phyloP scores from a whole-genome alignment of 2,329 filamentous ascomycete species.

The Cladophialophora carrionii region DNA sequence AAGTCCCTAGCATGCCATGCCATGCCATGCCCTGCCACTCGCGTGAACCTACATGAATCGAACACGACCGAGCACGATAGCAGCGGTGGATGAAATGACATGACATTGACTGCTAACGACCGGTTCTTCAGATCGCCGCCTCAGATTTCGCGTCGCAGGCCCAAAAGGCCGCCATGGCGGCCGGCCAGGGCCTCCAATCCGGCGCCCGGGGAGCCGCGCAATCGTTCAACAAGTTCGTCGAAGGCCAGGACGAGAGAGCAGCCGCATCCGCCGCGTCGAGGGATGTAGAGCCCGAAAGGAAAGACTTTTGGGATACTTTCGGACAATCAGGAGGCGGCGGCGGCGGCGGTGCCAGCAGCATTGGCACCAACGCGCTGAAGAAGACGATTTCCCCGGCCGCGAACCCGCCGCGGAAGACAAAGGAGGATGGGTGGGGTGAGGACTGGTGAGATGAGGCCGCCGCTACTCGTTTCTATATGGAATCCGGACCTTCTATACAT shows the following conservation, averaged over 20 bases:
- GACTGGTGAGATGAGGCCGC: constrained; percentile 44
- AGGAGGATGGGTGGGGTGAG: constrained; percentile 63
- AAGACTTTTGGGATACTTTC: constrained; percentile 93
- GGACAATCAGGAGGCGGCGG: constrained; percentile 21
- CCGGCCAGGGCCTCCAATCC: constrained; percentile 64
- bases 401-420: constrained; percentile 45
- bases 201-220: constrained; percentile 77
- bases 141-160: constrained; percentile 75
- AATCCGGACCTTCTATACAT: not conserved
- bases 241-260: constrained; percentile 61
- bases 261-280: constrained; percentile 40
- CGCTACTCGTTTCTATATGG: not conserved
- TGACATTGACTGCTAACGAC: not conserved
- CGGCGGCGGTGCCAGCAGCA: constrained; percentile 45
- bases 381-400: constrained; percentile 44
- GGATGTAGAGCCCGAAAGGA: constrained; percentile 64
- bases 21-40: too few species aligned
- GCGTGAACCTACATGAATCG: too few species aligned
- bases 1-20: constrained; percentile 42
- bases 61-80: not conserved
- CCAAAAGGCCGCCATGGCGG: constrained; percentile 58
- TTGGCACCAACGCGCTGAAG: constrained; percentile 69
- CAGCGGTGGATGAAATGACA: not conserved
- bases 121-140: constrained; percentile 68
- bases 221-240: constrained; percentile 83